A percentile compares a stretch with the other conserved stretches of the same genome.
phyloP scores from a whole-genome alignment of 2,329 filamentous ascomycete species.

The Penicillium sp. region DNA sequence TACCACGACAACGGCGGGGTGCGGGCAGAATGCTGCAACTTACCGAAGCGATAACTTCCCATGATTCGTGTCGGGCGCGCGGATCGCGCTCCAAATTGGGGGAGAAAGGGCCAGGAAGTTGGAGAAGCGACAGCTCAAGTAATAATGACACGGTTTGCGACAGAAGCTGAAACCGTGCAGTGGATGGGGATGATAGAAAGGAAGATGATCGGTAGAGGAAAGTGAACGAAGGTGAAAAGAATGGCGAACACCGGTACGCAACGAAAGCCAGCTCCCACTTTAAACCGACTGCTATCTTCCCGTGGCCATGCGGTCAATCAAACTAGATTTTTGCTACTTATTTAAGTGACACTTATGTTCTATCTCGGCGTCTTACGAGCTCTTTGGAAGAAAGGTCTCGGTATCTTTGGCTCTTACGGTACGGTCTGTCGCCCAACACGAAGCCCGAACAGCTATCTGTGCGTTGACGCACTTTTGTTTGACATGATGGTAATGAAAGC shows the following conservation, averaged over 20 bases:
- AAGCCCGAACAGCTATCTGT: background rate
- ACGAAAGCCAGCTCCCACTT: background rate
- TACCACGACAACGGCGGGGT: background rate
- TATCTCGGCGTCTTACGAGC: too few relatives aligned
- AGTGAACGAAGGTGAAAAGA: background rate
- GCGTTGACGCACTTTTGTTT: background rate
- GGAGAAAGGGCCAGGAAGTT: conserved; percentile 3
- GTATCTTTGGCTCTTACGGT: background rate
- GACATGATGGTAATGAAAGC: background rate
- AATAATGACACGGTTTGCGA: background rate
- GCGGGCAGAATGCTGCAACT: conserved; percentile 4
- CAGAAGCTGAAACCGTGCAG: background rate
- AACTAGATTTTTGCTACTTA: too few relatives aligned
- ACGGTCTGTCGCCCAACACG: background rate
- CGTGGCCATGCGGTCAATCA: background rate
- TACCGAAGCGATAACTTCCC: conserved; percentile 27
- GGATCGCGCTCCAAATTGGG: background rate
- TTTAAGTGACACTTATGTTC: too few relatives aligned
- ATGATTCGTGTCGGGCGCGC: background rate
- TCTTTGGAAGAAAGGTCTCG: background rate
- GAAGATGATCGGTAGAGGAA: background rate
- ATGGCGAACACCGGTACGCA: background rate
- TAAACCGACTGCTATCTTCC: background rate
- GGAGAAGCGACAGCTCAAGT: background rate
- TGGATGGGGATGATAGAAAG: background rate